Percentiles rank a stretch among this genome's conserved stretches.
These are phyloP conservation scores for Calonectria pseudoreteaudii DNA, from an alignment of 2,329 filamentous ascomycete genomes.

Conservation along the genomic window DNA sequence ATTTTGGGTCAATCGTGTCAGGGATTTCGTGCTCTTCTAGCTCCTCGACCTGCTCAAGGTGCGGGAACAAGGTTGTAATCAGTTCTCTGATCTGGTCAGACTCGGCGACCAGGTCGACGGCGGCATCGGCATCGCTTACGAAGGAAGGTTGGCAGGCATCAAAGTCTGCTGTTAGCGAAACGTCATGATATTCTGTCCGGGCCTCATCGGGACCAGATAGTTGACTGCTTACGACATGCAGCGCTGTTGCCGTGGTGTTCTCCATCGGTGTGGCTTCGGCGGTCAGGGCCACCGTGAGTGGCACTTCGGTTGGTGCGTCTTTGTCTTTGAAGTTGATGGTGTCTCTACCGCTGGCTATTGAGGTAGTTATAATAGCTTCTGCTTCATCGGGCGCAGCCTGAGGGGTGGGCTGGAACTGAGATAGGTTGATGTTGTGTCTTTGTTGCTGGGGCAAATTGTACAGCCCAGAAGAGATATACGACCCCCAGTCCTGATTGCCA, in stretches of 20 bases:
- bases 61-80: background rate
- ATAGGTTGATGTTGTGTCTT: background rate
- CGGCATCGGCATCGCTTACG: background rate
- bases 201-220: background rate
- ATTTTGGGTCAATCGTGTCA: conserved; percentile 24
- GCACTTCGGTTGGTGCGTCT: background rate
- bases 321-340: background rate
- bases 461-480: background rate
- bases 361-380: background rate
- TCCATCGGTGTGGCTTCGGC: background rate
- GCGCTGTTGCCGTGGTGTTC: background rate
- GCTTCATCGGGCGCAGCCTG: background rate
- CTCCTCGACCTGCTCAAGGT: background rate
- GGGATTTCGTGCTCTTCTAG: background rate
- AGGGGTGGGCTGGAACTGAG: background rate
- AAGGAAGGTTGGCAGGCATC: background rate
- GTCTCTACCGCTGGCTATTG: background rate
- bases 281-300: background rate
- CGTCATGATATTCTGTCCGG: background rate
- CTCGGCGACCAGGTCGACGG: background rate
- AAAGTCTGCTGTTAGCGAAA: conserved; percentile 20
- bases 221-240: conserved; percentile 20
- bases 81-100: background rate
- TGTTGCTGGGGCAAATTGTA: background rate
- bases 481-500: background rate